phyloP scores from a whole-genome alignment of 1,139 yeast genomes.

The Yamadazyma aaseri region DNA sequence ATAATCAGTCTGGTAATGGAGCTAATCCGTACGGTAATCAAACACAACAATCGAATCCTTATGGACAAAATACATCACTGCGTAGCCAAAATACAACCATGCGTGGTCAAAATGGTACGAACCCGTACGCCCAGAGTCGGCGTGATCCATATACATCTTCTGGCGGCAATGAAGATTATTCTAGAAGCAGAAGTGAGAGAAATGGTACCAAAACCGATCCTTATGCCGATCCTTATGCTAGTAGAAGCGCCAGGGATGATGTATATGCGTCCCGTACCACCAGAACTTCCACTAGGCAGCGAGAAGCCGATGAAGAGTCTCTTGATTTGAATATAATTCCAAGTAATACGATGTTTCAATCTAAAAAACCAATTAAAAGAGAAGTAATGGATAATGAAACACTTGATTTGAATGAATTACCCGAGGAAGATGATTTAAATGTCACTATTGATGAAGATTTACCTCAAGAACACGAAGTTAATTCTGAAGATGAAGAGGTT shows the following conservation, averaged over 20 bases:
- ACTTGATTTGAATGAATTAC: slow-evolving; percentile 37
- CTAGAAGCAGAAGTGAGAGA: slow-evolving; percentile 3
- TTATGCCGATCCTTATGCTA: slow-evolving; percentile 6
- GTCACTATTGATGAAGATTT: slow-evolving; percentile 42
- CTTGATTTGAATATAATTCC: slow-evolving; percentile 45
- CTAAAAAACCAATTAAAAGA: slow-evolving; percentile 26
- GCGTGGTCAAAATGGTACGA: not conserved
- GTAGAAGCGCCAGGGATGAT: slow-evolving; percentile 3
- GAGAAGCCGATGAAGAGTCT: slow-evolving; percentile 28
- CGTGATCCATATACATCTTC: not conserved
- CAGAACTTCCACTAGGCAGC: slow-evolving; percentile 5
- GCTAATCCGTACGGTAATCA: slow-evolving; percentile 2
- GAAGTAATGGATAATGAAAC: slow-evolving; percentile 22
- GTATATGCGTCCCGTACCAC: slow-evolving; percentile 2
- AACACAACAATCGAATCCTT: not conserved
- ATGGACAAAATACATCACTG: not conserved
- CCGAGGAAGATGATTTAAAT: slow-evolving; percentile 43
- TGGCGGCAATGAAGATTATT: not conserved
- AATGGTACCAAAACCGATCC: slow-evolving; percentile 2
- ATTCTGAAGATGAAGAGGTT: slow-evolving; percentile 79
- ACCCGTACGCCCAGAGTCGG: not conserved
- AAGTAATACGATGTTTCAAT: slow-evolving; percentile 30
- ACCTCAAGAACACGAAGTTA: slow-evolving; percentile 46
- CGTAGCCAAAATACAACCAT: not conserved
- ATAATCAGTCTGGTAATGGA: not conserved